Evolutionary conservation across 208 protist genomes (phyloP).

Genomic region (Phytomonas francai): DNA sequence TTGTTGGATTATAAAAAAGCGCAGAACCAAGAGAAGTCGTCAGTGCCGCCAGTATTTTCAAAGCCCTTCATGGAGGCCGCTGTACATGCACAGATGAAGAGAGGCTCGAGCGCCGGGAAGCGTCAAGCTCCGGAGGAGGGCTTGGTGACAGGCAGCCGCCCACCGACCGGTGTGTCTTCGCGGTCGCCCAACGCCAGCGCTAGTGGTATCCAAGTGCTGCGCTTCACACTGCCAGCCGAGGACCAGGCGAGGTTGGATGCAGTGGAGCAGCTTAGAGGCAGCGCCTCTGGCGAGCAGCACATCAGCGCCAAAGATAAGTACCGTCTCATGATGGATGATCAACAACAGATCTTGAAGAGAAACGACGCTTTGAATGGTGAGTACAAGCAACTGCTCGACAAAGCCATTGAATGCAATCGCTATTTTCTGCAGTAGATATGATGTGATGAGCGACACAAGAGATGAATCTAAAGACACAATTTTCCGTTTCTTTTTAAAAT

Average conservation of each 20-base stretch:
- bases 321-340: conserved; percentile 27
- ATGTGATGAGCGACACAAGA: too few relatives aligned
- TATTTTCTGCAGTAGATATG: conserved; percentile 5
- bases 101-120: not conserved
- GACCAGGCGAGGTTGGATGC: conserved; percentile 43
- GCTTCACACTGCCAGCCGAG: conserved; percentile 50
- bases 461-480: too few relatives aligned
- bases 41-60: not conserved
- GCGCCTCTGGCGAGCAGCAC: conserved; percentile 30
- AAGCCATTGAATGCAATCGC: conserved; percentile 49
- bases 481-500: too few relatives aligned
- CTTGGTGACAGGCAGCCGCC: not conserved
- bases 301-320: conserved; percentile 65
- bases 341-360: conserved; percentile 31
- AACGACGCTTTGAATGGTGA: conserved; percentile 29
- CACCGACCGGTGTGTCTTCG: not conserved
- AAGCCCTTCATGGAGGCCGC: not conserved
- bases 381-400: conserved; percentile 50
- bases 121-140: not conserved
- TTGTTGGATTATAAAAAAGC: conserved; percentile 10
- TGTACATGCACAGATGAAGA: not conserved
- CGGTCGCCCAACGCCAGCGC: not conserved
- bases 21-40: not conserved
- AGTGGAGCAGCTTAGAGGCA: conserved; percentile 52
- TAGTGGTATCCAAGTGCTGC: conserved; percentile 51